These are phyloP conservation scores for Pseudoperonospora humuli DNA, from an alignment of 352 stramenopile species.

Conservation along the genomic window DNA sequence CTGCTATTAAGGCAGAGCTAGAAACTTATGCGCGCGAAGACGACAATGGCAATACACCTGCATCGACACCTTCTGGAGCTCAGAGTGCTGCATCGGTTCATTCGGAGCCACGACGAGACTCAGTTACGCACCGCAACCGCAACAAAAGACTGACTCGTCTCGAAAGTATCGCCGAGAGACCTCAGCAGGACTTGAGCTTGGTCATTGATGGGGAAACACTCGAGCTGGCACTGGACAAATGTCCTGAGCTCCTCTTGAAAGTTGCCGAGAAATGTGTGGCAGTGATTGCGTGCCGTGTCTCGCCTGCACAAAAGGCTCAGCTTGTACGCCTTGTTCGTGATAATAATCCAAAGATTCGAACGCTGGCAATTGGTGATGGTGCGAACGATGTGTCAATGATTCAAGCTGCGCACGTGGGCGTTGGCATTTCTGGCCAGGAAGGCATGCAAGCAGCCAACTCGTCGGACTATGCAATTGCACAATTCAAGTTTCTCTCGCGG, in stretches of 20 bases:
- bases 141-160: conserved; percentile 47
- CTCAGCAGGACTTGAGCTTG: conserved; percentile 42
- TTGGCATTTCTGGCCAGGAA: conserved; percentile 91
- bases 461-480: conserved; percentile 91
- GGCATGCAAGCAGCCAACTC: conserved; percentile 92
- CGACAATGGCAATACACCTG: conserved; percentile 21
- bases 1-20: conserved; percentile 53
- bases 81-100: not conserved
- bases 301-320: conserved; percentile 89
- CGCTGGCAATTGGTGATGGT: conserved; percentile 90
- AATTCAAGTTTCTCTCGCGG: conserved; percentile 90
- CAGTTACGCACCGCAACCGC: conserved; percentile 7
- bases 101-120: conserved; percentile 10
- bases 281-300: conserved; percentile 92
- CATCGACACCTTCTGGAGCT: conserved; percentile 8
- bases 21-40: conserved; percentile 34
- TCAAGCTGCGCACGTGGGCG: conserved; percentile 87
- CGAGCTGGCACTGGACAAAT: conserved; percentile 67
- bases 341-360: conserved; percentile 76
- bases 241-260: conserved; percentile 55
- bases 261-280: conserved; percentile 80
- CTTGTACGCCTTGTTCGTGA: conserved; percentile 89
- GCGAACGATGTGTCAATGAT: conserved; percentile 97
- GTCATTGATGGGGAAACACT: conserved; percentile 81
- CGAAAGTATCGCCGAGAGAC: conserved; percentile 50